Base-by-base conservation (phyloP, 371 early-diverging fungal genomes). In the Chytridium lagenaria region DNA sequence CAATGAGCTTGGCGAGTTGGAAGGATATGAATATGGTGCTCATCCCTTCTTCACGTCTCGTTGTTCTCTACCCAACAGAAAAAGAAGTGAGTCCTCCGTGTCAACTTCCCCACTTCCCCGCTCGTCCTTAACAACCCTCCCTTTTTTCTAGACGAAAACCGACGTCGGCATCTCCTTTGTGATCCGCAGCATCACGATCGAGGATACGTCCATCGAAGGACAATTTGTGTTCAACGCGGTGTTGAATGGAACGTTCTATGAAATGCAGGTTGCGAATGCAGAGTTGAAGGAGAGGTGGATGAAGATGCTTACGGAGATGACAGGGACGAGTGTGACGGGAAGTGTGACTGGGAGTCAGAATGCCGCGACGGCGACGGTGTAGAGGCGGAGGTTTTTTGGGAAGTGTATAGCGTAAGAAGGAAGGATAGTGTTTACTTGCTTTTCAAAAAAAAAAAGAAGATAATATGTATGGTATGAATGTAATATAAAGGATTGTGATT, bases 251-350 rank as follows among this genome's bases (percentile, higher is more conserved):
- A 33, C 36, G 30, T 37, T 34, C 36, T 61, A 61, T 37, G n/a
- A 61, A 23, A 61, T 61, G 10, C 61, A 61, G 61, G 36, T 61
- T 15, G 61, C 19, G 36, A 61, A 10, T 10, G 34, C 61, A 31
- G 61, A 61, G 36, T 16, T 61, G 31, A 61, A 61, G 61, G 61
- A 61, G 19, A 28, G 34, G 7, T 61, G 61, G 61, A 61, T 61
- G 34, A 34, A 34, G 36, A 26, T 26, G 34, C 36, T 61, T 3
- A 61, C 7, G 3, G 37, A 61, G 5, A 28, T 61, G 61, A 52
- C n/a, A n/a, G n/a, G n/a, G n/a, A n/a, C n/a, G n/a, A n/a, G n/a
- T n/a, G n/a, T n/a, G n/a, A n/a, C n/a, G n/a, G n/a, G n/a, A n/a
- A n/a, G n/a, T n/a, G n/a, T n/a, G n/a, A n/a, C n/a, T n/a, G n/a